Evolutionary conservation across 345 rosid genomes (phyloP).

Genomic region (Brassica incana): DNA sequence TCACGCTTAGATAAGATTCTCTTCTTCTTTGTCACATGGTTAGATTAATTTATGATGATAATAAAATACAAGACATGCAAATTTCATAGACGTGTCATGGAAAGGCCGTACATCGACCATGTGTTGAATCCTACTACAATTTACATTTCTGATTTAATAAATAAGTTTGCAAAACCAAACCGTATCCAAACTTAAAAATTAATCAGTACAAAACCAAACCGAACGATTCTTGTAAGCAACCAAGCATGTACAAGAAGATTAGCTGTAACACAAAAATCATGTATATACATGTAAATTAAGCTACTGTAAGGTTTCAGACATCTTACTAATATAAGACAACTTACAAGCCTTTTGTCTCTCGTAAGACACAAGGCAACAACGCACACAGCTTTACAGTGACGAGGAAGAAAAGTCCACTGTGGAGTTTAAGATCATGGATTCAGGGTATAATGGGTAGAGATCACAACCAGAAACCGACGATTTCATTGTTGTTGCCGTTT

Average conservation of each 20-base stretch:
- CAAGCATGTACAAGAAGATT: conserved; percentile 26
- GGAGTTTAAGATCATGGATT: conserved; percentile 10
- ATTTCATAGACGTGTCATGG: conserved; percentile 22
- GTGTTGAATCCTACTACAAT: conserved; percentile 27
- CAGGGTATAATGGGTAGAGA: conserved; percentile 30
- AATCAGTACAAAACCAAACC: conserved; percentile 30
- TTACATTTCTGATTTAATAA: conserved; percentile 35
- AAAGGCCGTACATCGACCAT: conserved; percentile 29
- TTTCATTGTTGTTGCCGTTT: background rate
- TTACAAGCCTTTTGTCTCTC: background rate
- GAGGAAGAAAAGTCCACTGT: background rate
- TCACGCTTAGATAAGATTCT: background rate
- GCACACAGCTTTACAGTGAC: background rate
- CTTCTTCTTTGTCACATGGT: background rate
- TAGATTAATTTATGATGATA: background rate
- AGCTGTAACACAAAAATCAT: conserved; percentile 6
- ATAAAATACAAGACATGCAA: conserved; percentile 17
- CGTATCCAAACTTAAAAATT: conserved; percentile 15
- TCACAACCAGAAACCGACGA: conserved; percentile 21
- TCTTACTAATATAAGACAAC: background rate
- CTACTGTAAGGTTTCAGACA: background rate
- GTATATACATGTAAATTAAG: background rate
- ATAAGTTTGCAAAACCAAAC: conserved; percentile 29
- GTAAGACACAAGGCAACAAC: background rate
- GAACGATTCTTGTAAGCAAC: conserved; percentile 11